Base-by-base conservation (phyloP, 179 eudicot genomes). In the Camellia oleifera region DNA sequence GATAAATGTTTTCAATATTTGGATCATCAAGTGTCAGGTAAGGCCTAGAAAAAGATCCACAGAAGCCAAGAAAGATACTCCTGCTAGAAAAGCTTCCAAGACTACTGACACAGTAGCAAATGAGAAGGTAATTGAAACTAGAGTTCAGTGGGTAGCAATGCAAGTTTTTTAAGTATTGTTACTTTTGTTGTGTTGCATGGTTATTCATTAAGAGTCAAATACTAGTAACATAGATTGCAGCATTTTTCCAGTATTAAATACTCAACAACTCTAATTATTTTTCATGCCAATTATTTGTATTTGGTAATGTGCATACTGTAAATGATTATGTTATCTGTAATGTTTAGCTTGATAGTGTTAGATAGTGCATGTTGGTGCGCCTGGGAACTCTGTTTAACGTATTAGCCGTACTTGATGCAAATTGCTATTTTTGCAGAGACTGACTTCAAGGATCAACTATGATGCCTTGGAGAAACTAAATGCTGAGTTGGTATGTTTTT, bases 381-480 rank as follows among this genome's bases (percentile, higher is more conserved):
- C 72, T 44, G 48, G 15, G 42, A 44, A 42, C 40, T 46, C 53
- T 44, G n/a, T 14, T 13, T 69, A 11, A 61, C 4, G 17, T 42
- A 45, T 69, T 69, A 42, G 72, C 18, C 7, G 8, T 69, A 15
- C 18, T 56, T 67, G 48, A 78, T n/a, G 3, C 26, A n/a, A 18
- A 40, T 40, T 46, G 20, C 50, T 67, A 18, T 68, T 76, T 50
- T 11, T 78, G 74, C 66, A 78, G 80, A 17, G 65, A 40, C 53
- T 20, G 53, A 78, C 74, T 57, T 78, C 74, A 17, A 78, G 42
- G 52, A 78, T 78, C 53, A 78, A 78, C 63, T 78, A 78, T 56
- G 80, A 78, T 40, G 80, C 80, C 54, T 78, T 78, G 20, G 74
- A 76, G 32, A 76, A 61, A 64, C 71, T 76, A 20, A 48, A 46